These are phyloP conservation scores for Calycina marina DNA, from an alignment of 2,329 filamentous ascomycete species.

Conservation along the genomic window DNA sequence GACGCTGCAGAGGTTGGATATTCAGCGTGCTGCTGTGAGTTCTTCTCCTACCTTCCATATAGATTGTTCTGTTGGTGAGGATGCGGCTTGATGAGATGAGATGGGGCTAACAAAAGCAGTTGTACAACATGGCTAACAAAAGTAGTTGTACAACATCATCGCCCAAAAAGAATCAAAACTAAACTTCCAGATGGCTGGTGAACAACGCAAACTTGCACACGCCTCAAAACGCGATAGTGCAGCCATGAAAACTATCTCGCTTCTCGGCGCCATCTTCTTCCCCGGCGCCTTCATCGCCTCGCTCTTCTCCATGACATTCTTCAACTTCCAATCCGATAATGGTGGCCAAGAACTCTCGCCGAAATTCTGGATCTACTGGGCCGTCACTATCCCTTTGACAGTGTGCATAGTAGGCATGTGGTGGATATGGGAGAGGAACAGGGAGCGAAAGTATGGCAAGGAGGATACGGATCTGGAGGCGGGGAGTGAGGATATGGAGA, in stretches of 20 bases:
- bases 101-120: neutral
- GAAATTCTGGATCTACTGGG: slow-evolving; percentile 49
- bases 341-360: slow-evolving; percentile 25
- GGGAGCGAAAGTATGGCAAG: slow-evolving; percentile 11
- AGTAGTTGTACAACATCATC: slow-evolving; percentile 53
- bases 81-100: no score
- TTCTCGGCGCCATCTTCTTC: slow-evolving; percentile 48
- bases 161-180: slow-evolving; percentile 49
- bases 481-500: slow-evolving; percentile 19
- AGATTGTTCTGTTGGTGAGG: no score
- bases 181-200: slow-evolving; percentile 39
- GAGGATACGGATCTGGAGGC: slow-evolving; percentile 19
- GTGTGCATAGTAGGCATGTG: slow-evolving; percentile 38
- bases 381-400: slow-evolving; percentile 43
- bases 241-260: slow-evolving; percentile 50
- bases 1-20: slow-evolving; percentile 43
- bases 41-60: neutral
- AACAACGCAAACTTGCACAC: slow-evolving; percentile 27
- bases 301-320: slow-evolving; percentile 52
- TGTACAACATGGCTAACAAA: slow-evolving; percentile 1
- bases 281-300: slow-evolving; percentile 48
- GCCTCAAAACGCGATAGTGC: slow-evolving; percentile 28
- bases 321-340: slow-evolving; percentile 35
- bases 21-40: slow-evolving; percentile 45
- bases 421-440: slow-evolving; percentile 27